Conservation (phyloP, 2,329 filamentous ascomycete species). For the Hortaea sp. region DNA sequence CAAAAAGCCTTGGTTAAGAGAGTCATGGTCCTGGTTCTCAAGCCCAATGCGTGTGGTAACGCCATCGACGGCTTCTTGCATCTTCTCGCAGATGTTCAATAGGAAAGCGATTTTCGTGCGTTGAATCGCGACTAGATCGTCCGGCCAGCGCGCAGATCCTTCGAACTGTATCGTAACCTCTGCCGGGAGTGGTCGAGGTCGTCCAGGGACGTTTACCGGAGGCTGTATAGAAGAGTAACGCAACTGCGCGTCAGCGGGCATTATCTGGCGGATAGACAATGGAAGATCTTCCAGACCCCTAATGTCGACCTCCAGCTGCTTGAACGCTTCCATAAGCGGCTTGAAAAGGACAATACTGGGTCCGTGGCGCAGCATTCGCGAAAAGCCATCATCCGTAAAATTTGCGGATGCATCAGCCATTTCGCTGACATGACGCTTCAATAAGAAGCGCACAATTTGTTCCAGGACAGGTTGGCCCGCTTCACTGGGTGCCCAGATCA, state of each 20-base stretch:
- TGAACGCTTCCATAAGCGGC: slow-evolving; percentile 58
- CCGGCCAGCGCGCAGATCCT: slow-evolving; percentile 85
- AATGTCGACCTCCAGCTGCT: slow-evolving; percentile 64
- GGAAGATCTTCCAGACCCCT: slow-evolving; percentile 73
- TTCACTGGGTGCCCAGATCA: slow-evolving; percentile 67
- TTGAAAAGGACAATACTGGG: slow-evolving; percentile 50
- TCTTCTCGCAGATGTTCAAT: slow-evolving; percentile 59
- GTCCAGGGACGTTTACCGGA: slow-evolving; percentile 33
- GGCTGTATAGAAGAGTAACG: slow-evolving; percentile 59
- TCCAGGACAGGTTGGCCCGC: slow-evolving; percentile 56
- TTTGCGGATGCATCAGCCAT: slow-evolving; percentile 37
- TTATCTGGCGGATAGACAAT: slow-evolving; percentile 72
- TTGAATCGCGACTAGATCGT: slow-evolving; percentile 83
- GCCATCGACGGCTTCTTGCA: slow-evolving; percentile 52
- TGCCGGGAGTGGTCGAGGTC: slow-evolving; percentile 47
- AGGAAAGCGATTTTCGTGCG: slow-evolving; percentile 87
- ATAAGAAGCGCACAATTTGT: slow-evolving; percentile 66
- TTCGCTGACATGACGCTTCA: slow-evolving; percentile 58
- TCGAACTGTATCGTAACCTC: slow-evolving; percentile 86
- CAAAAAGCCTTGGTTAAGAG: slow-evolving; percentile 70
- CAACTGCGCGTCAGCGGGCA: slow-evolving; percentile 60
- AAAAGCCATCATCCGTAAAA: slow-evolving; percentile 39
- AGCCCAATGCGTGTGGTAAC: slow-evolving; percentile 65
- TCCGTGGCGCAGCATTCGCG: slow-evolving; percentile 31
- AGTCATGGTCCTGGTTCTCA: slow-evolving; percentile 60